phyloP scores from a whole-genome alignment of 495 filamentous ascomycete species.

The Zalerion maritima region DNA sequence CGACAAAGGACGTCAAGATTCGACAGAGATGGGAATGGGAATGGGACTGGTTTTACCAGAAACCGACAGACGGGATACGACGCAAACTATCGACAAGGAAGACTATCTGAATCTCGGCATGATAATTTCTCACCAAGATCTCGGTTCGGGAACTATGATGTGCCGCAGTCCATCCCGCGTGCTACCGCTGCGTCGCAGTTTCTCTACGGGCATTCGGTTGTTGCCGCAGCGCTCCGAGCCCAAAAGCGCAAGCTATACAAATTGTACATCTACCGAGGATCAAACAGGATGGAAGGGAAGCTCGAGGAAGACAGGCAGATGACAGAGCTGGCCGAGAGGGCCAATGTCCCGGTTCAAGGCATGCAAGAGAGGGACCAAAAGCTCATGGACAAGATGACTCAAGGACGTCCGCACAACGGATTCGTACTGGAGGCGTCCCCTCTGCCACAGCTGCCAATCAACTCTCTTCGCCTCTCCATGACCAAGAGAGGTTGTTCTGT shows the following conservation, averaged over 20 bases:
- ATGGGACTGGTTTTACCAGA: too few relatives aligned
- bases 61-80: too few relatives aligned
- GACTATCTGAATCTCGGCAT: too few relatives aligned
- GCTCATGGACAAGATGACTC: constrained; percentile 70
- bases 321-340: constrained; percentile 41
- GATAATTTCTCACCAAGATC: too few relatives aligned
- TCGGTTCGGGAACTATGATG: constrained; percentile 6
- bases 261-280: constrained; percentile 58
- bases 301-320: constrained; percentile 27
- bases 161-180: constrained; percentile 52
- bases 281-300: constrained; percentile 25
- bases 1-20: too few relatives aligned
- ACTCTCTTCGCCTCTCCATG: constrained; percentile 35
- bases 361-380: constrained; percentile 37
- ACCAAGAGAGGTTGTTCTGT: constrained; percentile 18
- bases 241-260: constrained; percentile 62
- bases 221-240: constrained; percentile 66
- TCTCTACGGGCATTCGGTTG: constrained; percentile 68
- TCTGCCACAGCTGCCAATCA: constrained; percentile 58
- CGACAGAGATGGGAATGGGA: too few relatives aligned
- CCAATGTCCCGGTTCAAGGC: constrained; percentile 37
- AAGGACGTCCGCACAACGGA: constrained; percentile 79
- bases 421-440: constrained; percentile 79
- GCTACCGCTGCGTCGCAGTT: constrained; percentile 82
- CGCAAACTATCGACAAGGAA: too few relatives aligned